Conservation (phyloP, 2,329 filamentous ascomycete species). For the Sporothrix inflata region DNA sequence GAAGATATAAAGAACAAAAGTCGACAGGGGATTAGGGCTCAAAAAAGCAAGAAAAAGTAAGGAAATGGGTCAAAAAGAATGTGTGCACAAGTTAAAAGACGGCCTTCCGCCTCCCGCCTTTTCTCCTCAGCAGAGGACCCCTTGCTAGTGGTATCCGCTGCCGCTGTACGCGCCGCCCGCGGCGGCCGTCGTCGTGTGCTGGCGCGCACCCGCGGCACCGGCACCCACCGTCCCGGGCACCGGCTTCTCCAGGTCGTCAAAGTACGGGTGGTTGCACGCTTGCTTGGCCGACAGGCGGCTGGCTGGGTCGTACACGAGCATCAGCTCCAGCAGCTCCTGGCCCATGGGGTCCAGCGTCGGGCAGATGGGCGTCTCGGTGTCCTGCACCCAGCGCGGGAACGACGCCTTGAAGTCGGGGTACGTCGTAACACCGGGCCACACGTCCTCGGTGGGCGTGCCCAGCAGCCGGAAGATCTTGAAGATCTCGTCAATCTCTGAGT, state of each 20-base stretch:
- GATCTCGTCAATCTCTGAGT: conserved; percentile 91
- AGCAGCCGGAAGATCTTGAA: conserved; percentile 90
- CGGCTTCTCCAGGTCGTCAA: conserved; percentile 49
- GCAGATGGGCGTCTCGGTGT: conserved; percentile 65
- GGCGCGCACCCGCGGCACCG: neutral
- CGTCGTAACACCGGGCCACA: conserved; percentile 84
- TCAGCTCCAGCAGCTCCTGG: conserved; percentile 65
- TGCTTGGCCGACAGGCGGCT: conserved; percentile 85
- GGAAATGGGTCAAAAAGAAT: neutral
- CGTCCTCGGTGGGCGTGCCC: conserved; percentile 76
- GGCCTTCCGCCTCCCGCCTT: neutral
- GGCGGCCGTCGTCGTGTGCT: conserved; percentile 24
- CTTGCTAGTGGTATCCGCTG: conserved; percentile 41
- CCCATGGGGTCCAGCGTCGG: conserved; percentile 70
- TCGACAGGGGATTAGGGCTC: neutral
- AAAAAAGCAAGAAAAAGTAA: too few relatives aligned
- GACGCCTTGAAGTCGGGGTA: conserved; percentile 89
- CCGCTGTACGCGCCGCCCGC: conserved; percentile 40
- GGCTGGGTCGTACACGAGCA: conserved; percentile 83
- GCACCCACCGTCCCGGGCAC: neutral
- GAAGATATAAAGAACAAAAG: neutral
- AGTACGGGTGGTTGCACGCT: conserved; percentile 82
- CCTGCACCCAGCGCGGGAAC: conserved; percentile 83
- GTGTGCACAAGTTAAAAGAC: neutral
- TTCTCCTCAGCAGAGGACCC: neutral